Percentiles rank a stretch among this genome's conserved stretches.
Conservation (phyloP, 1,139 yeast species). For the Geotrichum aggregatum region DNA sequence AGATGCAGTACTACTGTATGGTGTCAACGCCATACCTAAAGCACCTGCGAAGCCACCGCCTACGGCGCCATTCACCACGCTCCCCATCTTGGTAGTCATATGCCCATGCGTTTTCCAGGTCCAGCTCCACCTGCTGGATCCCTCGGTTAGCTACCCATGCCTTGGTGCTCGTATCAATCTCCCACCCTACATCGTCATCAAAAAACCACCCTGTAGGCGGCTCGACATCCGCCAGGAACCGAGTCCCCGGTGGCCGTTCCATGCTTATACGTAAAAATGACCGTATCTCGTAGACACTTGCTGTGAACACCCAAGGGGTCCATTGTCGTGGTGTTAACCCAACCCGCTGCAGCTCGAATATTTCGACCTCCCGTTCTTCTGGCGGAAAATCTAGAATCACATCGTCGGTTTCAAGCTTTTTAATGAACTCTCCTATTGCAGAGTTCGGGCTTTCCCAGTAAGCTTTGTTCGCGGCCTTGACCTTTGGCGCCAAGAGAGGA, state of each 20-base stretch:
- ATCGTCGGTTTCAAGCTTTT: conserved; percentile 45
- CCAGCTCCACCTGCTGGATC: conserved; percentile 36
- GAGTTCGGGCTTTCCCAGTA: conserved; percentile 27
- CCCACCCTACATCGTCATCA: conserved; percentile 56
- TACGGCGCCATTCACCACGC: conserved; percentile 42
- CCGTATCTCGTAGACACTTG: conserved; percentile 49
- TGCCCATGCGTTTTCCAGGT: conserved; percentile 44
- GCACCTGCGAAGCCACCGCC: conserved; percentile 40
- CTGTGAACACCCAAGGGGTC: conserved; percentile 51
- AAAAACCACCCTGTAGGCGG: conserved; percentile 79
- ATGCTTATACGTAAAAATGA: conserved; percentile 54
- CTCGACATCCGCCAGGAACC: conserved; percentile 50
- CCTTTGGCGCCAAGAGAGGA: conserved; percentile 31
- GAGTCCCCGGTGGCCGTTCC: conserved; percentile 63
- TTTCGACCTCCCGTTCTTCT: conserved; percentile 53
- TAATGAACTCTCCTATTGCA: conserved; percentile 30
- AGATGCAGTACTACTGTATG: no score
- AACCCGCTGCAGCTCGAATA: conserved; percentile 69
- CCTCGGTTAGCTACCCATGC: conserved; percentile 53
- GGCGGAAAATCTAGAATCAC: conserved; percentile 64
- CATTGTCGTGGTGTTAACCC: conserved; percentile 60
- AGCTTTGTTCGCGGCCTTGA: conserved; percentile 27
- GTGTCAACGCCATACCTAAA: conserved; percentile 24
- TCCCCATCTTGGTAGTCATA: conserved; percentile 40
- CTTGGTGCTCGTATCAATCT: conserved; percentile 51